Conservation (phyloP, 2,329 filamentous ascomycete genomes). For the Pseudogymnoascus sp. region DNA sequence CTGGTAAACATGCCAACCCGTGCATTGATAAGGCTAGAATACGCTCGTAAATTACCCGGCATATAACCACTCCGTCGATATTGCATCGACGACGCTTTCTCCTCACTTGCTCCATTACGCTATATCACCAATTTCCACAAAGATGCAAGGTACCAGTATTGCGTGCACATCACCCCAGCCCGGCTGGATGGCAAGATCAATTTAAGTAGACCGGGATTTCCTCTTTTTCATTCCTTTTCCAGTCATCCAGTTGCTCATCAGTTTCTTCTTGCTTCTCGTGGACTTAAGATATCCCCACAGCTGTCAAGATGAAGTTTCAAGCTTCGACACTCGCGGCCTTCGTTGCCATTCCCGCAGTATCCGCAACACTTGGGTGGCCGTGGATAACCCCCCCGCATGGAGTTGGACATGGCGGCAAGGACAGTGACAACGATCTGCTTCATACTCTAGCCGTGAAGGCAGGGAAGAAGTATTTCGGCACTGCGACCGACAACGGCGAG, state of each 20-base stretch:
- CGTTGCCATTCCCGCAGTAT: constrained; percentile 11
- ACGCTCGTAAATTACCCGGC: constrained; percentile 3
- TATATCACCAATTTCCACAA: constrained; percentile 5
- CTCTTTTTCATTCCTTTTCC: not conserved
- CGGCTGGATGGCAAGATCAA: not conserved
- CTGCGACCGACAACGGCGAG: constrained; percentile 49
- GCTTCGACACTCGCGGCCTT: constrained; percentile 9
- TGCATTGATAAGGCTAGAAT: not conserved
- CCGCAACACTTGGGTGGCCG: not conserved
- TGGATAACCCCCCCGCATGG: not conserved
- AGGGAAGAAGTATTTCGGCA: constrained; percentile 46
- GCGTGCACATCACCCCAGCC: not conserved
- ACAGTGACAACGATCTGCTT: constrained; percentile 10
- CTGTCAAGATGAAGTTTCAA: constrained; percentile 16
- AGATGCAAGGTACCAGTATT: not conserved
- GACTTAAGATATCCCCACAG: not conserved
- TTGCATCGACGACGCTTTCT: not conserved
- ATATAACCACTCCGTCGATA: constrained; percentile 4
- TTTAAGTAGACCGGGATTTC: not conserved
- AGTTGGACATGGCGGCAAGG: not conserved
- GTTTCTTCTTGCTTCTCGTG: not conserved
- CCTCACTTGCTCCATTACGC: constrained; percentile 4
- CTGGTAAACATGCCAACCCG: not conserved
- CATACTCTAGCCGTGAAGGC: constrained; percentile 41
- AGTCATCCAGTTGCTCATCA: not conserved